These are phyloP conservation scores for Coccomyxa subellipsoidea DNA, from an alignment of 163 green algal species.

Conservation along the genomic window DNA sequence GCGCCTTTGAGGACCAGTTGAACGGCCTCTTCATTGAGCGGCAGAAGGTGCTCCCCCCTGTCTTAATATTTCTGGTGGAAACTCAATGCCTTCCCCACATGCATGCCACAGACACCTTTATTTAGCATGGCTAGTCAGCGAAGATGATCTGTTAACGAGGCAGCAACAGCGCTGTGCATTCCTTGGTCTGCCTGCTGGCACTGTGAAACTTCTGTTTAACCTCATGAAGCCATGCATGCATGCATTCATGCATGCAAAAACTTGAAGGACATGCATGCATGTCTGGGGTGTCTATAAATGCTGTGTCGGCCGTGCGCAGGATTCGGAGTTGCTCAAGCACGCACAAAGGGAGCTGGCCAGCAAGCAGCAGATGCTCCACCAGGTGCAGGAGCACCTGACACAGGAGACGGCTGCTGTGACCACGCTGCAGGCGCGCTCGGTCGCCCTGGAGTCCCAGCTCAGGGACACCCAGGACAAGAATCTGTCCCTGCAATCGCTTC, in stretches of 20 bases:
- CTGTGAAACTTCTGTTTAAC: no score
- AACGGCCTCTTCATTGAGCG: not conserved
- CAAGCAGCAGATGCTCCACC: not conserved
- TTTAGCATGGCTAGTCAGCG: no score
- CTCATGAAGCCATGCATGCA: no score
- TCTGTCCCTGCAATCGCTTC: not conserved
- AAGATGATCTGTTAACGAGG: no score
- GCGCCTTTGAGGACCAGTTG: not conserved
- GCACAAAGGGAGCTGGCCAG: not conserved
- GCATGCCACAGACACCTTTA: no score
- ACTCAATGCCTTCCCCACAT: no score
- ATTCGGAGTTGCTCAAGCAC: not conserved
- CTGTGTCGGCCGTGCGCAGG: not conserved
- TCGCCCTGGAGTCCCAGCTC: not conserved
- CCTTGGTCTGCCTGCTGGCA: no score
- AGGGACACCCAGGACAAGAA: not conserved
- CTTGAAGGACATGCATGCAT: no score
- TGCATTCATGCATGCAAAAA: no score
- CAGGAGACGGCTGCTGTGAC: not conserved
- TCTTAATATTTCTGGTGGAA: no score
- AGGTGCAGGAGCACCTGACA: not conserved
- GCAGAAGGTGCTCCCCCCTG: not conserved
- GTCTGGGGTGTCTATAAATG: no score
- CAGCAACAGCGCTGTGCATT: no score
- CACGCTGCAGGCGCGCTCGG: not conserved